phyloP scores from a whole-genome alignment of 176 grass and related monocot species.

The Rhynchospora tenuis region DNA sequence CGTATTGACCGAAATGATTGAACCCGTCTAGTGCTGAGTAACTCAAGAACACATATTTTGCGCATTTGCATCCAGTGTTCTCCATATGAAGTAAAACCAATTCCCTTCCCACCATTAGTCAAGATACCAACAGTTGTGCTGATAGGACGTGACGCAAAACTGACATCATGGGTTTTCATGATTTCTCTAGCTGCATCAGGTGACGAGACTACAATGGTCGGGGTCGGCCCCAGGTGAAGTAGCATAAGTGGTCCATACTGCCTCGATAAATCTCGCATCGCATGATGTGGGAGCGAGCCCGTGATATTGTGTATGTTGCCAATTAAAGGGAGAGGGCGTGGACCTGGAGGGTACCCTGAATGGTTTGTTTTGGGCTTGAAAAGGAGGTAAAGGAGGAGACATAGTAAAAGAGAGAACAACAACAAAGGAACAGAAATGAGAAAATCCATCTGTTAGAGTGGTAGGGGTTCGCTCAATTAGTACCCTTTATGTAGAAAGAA shows the following conservation, averaged over 20 bases:
- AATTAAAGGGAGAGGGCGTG: conserved; percentile 27
- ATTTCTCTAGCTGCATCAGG: conserved; percentile 22
- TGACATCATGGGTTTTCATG: conserved; percentile 22
- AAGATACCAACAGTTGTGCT: neutral
- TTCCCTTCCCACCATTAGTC: neutral
- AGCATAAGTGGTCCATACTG: conserved; percentile 17
- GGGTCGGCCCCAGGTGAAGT: conserved; percentile 20
- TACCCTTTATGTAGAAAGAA: no score
- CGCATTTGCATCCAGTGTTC: conserved; percentile 6
- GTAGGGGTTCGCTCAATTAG: no score
- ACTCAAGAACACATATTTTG: neutral
- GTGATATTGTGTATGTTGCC: conserved; percentile 36
- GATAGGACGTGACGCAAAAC: conserved; percentile 4
- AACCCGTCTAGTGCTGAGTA: conserved; percentile 12
- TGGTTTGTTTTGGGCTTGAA: neutral
- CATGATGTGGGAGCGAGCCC: conserved; percentile 13
- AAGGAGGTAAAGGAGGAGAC: neutral
- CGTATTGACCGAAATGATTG: conserved; percentile 5
- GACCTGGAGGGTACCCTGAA: neutral
- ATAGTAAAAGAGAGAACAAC: neutral
- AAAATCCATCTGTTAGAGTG: no score
- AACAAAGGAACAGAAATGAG: neutral
- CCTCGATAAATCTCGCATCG: conserved; percentile 7
- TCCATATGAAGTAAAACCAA: neutral
- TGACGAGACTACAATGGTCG: conserved; percentile 21